A percentile compares a stretch with the other conserved stretches of the same genome.
phyloP scores from a whole-genome alignment of 257 asterid genomes.

The Solanum gandarillasii region DNA sequence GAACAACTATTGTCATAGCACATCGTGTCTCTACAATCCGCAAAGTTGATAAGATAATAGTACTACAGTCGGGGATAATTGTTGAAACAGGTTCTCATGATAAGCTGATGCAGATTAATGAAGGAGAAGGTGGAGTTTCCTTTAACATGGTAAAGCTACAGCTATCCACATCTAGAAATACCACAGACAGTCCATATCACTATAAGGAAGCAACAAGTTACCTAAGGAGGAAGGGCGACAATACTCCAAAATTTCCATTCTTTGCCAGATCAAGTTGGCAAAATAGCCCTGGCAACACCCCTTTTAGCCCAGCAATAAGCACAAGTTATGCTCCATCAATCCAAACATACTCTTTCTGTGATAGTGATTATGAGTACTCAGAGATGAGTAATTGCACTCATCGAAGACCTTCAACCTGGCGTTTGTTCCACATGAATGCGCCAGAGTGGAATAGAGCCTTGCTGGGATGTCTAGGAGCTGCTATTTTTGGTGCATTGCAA shows the following conservation, averaged over 20 bases:
- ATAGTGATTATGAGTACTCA: slow-evolving; percentile 20
- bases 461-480: slow-evolving; percentile 35
- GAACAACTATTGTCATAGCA: slow-evolving; percentile 48
- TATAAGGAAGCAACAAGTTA: background rate
- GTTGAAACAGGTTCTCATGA: slow-evolving; percentile 53
- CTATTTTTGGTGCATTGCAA: slow-evolving; percentile 24
- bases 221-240: background rate
- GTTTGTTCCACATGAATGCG: slow-evolving; percentile 20
- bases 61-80: slow-evolving; percentile 32
- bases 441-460: slow-evolving; percentile 37
- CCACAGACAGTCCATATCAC: background rate
- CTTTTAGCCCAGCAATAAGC: slow-evolving; percentile 30
- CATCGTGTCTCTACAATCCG: slow-evolving; percentile 49
- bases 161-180: slow-evolving; percentile 16
- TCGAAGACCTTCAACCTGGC: slow-evolving; percentile 16
- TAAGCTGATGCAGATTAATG: slow-evolving; percentile 32
- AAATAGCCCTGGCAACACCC: slow-evolving; percentile 33
- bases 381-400: background rate
- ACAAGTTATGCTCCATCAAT: slow-evolving; percentile 20
- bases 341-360: slow-evolving; percentile 28
- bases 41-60: slow-evolving; percentile 40
- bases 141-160: slow-evolving; percentile 42
- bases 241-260: slow-evolving; percentile 14
- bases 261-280: slow-evolving; percentile 31
- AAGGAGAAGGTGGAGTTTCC: slow-evolving; percentile 36